phyloP scores from a whole-genome alignment of 257 asterid species.

The Nemophila menziesii region DNA sequence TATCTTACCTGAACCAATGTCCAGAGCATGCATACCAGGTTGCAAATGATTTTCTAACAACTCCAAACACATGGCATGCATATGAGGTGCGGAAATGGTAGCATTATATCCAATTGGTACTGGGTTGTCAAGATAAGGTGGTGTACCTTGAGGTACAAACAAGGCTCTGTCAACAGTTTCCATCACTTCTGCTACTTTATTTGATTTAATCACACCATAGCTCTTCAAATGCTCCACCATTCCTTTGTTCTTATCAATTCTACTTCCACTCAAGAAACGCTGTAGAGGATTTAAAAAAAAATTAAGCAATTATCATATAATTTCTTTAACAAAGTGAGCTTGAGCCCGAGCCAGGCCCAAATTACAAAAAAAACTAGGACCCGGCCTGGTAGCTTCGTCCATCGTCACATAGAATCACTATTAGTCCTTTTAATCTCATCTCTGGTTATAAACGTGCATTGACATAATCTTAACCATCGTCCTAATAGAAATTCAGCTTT shows the following conservation, averaged over 20 bases:
- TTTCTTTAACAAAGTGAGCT: not conserved
- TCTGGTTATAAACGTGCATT: too few species aligned
- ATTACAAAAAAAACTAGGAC: too few species aligned
- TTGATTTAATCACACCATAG: constrained; percentile 45
- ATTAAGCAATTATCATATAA: too few species aligned
- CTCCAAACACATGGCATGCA: constrained; percentile 94
- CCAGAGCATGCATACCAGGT: constrained; percentile 93
- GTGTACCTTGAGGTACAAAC: constrained; percentile 73
- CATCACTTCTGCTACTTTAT: constrained; percentile 72
- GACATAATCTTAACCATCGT: too few species aligned
- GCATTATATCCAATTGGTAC: constrained; percentile 80
- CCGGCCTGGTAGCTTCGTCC: too few species aligned
- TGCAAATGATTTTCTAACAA: constrained; percentile 71
- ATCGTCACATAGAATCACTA: too few species aligned
- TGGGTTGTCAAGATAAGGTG: constrained; percentile 72
- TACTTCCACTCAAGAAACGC: constrained; percentile 50
- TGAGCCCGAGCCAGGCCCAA: too few species aligned
- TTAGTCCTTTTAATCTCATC: too few species aligned
- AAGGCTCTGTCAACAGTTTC: constrained; percentile 70
- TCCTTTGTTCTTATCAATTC: constrained; percentile 32
- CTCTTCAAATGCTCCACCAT: constrained; percentile 54
- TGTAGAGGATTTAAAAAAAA: constrained; percentile 32
- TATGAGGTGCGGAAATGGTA: constrained; percentile 95
- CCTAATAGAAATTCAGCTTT: too few species aligned
- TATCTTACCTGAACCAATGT: constrained; percentile 76